Percentiles rank a stretch among this genome's conserved stretches.
Evolutionary conservation across 1,284 basidiomycete species (phyloP).

Genomic region (Leccinum subfulvum): DNA sequence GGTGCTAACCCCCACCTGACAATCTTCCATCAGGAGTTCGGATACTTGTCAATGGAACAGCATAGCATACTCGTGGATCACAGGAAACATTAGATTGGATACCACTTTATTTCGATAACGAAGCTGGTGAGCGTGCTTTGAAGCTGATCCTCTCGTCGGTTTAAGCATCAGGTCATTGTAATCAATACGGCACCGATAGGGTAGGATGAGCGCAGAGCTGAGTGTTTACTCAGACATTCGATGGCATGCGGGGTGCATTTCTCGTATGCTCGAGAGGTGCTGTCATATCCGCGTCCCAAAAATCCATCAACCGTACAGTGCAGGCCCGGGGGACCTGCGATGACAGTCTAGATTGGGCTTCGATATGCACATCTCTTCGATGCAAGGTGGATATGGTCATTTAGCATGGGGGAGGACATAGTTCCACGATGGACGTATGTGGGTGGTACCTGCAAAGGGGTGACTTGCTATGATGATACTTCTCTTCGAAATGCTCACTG

Average conservation of each 20-base stretch:
- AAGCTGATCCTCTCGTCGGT: background rate
- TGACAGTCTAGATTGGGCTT: slow-evolving; percentile 17
- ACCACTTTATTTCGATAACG: background rate
- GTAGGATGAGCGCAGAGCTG: background rate
- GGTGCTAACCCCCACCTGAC: background rate
- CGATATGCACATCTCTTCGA: slow-evolving; percentile 9
- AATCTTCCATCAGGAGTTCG: background rate
- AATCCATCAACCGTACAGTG: slow-evolving; percentile 1
- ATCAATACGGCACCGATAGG: background rate
- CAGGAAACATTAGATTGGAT: background rate
- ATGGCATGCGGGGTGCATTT: background rate
- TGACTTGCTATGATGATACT: background rate
- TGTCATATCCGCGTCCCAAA: slow-evolving; percentile 1
- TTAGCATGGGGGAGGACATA: slow-evolving; percentile 22
- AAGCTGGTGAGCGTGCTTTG: background rate
- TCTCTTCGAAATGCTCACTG: background rate
- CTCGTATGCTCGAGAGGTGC: background rate
- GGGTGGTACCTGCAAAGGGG: slow-evolving; percentile 28
- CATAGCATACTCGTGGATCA: background rate
- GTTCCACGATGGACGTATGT: slow-evolving; percentile 24
- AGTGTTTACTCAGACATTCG: background rate
- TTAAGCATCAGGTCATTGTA: background rate
- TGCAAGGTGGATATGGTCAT: slow-evolving; percentile 27
- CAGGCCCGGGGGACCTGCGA: background rate
- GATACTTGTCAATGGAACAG: background rate